Conservation (phyloP, 2,329 filamentous ascomycete genomes). For the Xylaria sp. region DNA sequence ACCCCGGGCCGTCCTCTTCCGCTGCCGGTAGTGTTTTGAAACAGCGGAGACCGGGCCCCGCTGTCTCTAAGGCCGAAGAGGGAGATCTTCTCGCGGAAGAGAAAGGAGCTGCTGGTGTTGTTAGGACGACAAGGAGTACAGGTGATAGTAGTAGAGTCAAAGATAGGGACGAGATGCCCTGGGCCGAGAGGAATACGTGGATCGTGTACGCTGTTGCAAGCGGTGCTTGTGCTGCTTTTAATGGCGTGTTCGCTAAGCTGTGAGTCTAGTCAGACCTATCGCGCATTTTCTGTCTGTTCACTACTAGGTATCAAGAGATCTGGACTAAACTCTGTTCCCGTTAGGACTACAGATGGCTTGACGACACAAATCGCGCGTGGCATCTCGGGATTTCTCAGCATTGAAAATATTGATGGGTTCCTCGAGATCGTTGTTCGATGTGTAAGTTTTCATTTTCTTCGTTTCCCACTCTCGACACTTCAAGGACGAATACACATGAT, state of each 20-base stretch:
- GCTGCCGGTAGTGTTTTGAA: conserved; percentile 21
- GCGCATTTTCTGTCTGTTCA: no score
- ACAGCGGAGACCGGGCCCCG: conserved; percentile 19
- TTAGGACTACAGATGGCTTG: conserved; percentile 66
- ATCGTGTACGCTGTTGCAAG: conserved; percentile 77
- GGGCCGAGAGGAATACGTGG: conserved; percentile 61
- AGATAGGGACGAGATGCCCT: conserved; percentile 39
- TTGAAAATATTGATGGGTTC: conserved; percentile 54
- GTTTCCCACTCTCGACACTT: neutral
- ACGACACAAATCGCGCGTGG: conserved; percentile 60
- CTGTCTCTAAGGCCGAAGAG: conserved; percentile 3
- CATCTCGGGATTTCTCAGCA: conserved; percentile 58
- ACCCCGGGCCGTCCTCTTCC: conserved; percentile 25
- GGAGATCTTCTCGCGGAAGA: neutral
- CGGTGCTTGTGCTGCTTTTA: conserved; percentile 81
- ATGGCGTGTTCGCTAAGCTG: conserved; percentile 87
- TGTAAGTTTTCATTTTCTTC: conserved; percentile 53
- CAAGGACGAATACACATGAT: no score
- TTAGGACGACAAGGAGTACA: neutral
- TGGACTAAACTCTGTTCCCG: conserved; percentile 10
- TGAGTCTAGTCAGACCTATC: conserved; percentile 53
- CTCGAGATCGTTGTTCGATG: conserved; percentile 62
- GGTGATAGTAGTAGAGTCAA: neutral
- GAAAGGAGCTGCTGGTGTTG: neutral
- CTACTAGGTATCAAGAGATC: no score